Evolutionary conservation across 1,284 basidiomycete genomes (phyloP).

Genomic region (Stygiomarasmius scandens): DNA sequence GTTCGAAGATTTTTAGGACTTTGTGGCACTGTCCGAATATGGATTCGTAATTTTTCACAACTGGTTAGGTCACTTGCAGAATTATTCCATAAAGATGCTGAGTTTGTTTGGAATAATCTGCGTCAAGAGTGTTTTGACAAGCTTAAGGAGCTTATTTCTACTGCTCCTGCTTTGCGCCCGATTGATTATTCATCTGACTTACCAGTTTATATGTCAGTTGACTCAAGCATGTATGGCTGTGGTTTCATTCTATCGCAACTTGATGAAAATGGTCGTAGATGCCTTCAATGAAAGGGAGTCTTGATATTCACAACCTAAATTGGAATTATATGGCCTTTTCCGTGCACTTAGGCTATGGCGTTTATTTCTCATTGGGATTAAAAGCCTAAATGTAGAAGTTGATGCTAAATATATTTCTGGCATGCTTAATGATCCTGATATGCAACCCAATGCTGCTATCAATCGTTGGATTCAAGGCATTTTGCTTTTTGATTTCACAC

Average conservation of each 20-base stretch:
- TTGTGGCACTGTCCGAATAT: slow-evolving; percentile 29
- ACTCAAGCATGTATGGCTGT: slow-evolving; percentile 28
- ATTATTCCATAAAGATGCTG: slow-evolving; percentile 23
- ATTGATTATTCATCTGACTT: slow-evolving; percentile 31
- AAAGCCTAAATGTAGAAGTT: slow-evolving; percentile 34
- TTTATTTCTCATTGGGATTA: slow-evolving; percentile 29
- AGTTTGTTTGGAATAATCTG: slow-evolving; percentile 29
- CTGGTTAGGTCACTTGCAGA: slow-evolving; percentile 26
- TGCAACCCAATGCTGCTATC: slow-evolving; percentile 35
- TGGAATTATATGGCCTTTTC: slow-evolving; percentile 33
- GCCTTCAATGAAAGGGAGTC: slow-evolving; percentile 30
- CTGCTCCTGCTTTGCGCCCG: slow-evolving; percentile 24
- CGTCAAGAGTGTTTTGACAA: slow-evolving; percentile 27
- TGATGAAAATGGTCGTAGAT: slow-evolving; percentile 20
- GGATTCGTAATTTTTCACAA: slow-evolving; percentile 28
- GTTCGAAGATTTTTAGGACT: slow-evolving; percentile 29
- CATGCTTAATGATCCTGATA: slow-evolving; percentile 38
- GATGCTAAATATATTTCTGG: slow-evolving; percentile 37
- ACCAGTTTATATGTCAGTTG: slow-evolving; percentile 30
- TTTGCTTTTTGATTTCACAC: slow-evolving; percentile 28
- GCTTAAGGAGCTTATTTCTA: slow-evolving; percentile 28
- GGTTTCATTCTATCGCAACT: slow-evolving; percentile 35
- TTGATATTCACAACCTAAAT: slow-evolving; percentile 35
- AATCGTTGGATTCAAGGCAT: slow-evolving; percentile 39
- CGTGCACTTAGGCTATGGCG: slow-evolving; percentile 23